These are phyloP conservation scores for Fusarium piperis DNA, from an alignment of 2,329 filamentous ascomycete species.

Conservation along the genomic window DNA sequence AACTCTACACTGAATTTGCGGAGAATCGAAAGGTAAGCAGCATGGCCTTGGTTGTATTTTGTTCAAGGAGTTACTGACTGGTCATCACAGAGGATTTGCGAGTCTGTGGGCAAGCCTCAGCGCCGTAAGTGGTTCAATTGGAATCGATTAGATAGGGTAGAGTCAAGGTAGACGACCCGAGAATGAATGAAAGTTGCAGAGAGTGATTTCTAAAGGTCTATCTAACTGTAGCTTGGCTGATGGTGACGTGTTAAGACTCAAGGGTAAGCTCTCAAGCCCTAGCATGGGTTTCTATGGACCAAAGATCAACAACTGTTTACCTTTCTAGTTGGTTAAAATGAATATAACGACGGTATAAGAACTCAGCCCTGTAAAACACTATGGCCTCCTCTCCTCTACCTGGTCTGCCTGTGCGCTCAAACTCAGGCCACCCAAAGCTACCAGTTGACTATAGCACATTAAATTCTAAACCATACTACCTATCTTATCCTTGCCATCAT, in stretches of 20 bases:
- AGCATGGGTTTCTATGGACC: too few species aligned
- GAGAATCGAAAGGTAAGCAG: slow-evolving; percentile 17
- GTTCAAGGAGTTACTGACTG: background rate
- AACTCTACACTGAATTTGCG: slow-evolving; percentile 26
- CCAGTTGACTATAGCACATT: background rate
- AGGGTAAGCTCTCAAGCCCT: background rate
- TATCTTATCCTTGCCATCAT: background rate
- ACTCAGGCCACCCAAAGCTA: too few species aligned
- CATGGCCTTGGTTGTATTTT: accelerated
- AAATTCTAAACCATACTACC: background rate
- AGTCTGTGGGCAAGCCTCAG: background rate
- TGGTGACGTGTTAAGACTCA: background rate
- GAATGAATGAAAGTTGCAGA: background rate
- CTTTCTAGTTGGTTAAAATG: background rate
- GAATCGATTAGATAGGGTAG: background rate
- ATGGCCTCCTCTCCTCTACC: background rate
- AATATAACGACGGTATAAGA: background rate
- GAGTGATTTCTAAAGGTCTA: background rate
- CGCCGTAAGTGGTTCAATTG: slow-evolving; percentile 17
- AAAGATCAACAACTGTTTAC: too few species aligned
- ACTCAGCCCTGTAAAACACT: background rate
- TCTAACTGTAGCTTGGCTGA: background rate
- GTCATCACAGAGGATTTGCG: slow-evolving; percentile 12
- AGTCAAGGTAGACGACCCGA: background rate
- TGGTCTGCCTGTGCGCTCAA: too few species aligned